Base-by-base conservation (phyloP, 1,284 basidiomycete genomes). In the Rhodotorula sp. region DNA sequence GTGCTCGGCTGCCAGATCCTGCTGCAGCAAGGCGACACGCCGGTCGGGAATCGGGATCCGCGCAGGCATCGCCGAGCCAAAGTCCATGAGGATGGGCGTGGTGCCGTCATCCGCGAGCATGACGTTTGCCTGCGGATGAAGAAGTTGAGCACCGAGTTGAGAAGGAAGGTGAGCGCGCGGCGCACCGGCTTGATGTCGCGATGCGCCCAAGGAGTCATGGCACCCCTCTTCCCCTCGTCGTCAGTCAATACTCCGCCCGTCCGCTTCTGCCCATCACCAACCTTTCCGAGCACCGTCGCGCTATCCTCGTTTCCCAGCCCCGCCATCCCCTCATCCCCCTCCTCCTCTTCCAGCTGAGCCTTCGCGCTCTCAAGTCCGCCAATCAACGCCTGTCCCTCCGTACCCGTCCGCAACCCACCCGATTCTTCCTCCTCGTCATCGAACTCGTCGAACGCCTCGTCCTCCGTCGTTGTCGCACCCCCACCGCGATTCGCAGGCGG, bases 1-100 rank as follows among this genome's bases (percentile, higher is more conserved):
- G 80, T 94, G 93, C 80, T 96, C 94, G 28, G 91, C 91, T 2
- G 94, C 94, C 74, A 94, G 87, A 79, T 97, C 94, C 87, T 93
- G 92, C 77, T 94, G 91, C 28, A 89, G 78, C 48, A 96, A 80
- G 0, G 95, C 95, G 78, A 94, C 89, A 26, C 88, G 88, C 55
- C 95, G 87, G 64, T 86, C 91, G 70, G 89, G 85, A 69, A 95
- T 86, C 57, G 83, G 83, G 65, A 95, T 85, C 50, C 91, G 85
- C 13, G 93, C 93, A 76, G 88, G 89, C 77, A 88, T 83, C 9
- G 88, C 87, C 72, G 92, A 95, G 22, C 95, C 95, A 81, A 99
- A 95, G 82, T 99, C 95, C 95, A 99, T 99, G 24, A 99, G 85
- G 72, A 99, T 90, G 1, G 94, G 90, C 18, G 82, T 76, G 46